Evolutionary conservation across 1,139 yeast species (phyloP).

Genomic region (Nakaseomyces sp.): DNA sequence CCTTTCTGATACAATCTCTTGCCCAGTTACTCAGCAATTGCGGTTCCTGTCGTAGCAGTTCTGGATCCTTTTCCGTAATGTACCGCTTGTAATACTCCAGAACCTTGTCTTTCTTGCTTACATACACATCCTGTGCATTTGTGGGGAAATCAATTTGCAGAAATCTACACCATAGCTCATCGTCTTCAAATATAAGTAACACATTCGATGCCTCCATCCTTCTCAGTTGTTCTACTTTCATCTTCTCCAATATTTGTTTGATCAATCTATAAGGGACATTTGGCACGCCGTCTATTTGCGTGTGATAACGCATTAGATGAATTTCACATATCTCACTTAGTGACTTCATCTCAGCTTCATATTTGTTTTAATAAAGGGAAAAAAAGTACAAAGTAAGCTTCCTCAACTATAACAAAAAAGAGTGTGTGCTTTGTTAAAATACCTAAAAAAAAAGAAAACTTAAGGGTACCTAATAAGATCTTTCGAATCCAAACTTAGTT

Average conservation of each 20-base stretch:
- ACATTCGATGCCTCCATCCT: conserved; percentile 40
- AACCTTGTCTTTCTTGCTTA: conserved; percentile 18
- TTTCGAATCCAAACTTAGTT: too few relatives aligned
- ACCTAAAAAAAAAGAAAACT: too few relatives aligned
- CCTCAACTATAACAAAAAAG: too few relatives aligned
- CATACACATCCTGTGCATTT: conserved; percentile 20
- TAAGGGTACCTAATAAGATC: not conserved
- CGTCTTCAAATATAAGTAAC: conserved; percentile 41
- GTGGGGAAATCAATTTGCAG: conserved; percentile 45
- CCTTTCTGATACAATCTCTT: conserved; percentile 14
- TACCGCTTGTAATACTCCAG: conserved; percentile 15
- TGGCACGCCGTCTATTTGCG: conserved; percentile 35
- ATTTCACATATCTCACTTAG: conserved; percentile 21
- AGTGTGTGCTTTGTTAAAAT: too few relatives aligned
- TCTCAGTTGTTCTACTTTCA: conserved; percentile 42
- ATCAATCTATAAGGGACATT: conserved; percentile 43
- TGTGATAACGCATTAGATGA: conserved; percentile 22
- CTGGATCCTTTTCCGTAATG: conserved; percentile 12
- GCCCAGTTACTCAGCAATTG: conserved; percentile 13
- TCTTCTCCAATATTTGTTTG: conserved; percentile 36
- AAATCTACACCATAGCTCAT: conserved; percentile 42
- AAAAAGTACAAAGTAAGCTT: too few relatives aligned
- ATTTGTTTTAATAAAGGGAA: not conserved
- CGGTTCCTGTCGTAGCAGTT: conserved; percentile 7
- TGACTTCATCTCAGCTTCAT: conserved; percentile 12